A percentile compares a stretch with the other conserved stretches of the same genome.
These are phyloP conservation scores for Zygosaccharomyces sapae DNA, from an alignment of 1,139 yeast species.

Conservation along the genomic window DNA sequence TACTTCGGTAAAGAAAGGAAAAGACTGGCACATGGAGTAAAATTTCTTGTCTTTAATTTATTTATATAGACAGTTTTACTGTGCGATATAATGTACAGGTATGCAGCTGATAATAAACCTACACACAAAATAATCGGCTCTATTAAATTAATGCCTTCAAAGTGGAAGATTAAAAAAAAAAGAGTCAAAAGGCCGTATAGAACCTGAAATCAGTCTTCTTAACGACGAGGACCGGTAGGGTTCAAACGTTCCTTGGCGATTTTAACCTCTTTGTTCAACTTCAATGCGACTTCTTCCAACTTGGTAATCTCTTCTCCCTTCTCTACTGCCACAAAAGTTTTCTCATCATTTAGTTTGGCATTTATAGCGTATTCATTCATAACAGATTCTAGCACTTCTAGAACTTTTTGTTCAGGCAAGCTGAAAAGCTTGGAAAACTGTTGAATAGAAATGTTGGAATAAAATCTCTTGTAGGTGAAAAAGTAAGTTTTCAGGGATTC, in stretches of 20 bases:
- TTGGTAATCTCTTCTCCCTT: constrained; percentile 78
- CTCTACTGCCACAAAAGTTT: constrained; percentile 54
- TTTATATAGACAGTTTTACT: constrained; percentile 11
- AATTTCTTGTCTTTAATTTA: neutral
- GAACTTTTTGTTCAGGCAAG: constrained; percentile 52
- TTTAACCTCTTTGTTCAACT: constrained; percentile 73
- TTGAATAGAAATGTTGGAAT: constrained; percentile 66
- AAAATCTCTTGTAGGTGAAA: constrained; percentile 75
- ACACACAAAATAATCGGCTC: constrained; percentile 7
- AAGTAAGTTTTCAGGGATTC: constrained; percentile 90
- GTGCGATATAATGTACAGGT: constrained; percentile 20
- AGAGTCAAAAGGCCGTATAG: too few species aligned
- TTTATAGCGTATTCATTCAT: constrained; percentile 70
- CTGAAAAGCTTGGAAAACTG: constrained; percentile 66
- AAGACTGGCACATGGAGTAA: neutral
- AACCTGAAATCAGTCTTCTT: too few species aligned
- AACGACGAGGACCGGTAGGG: constrained; percentile 27
- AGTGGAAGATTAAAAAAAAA: neutral
- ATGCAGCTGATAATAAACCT: constrained; percentile 16
- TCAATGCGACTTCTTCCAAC: constrained; percentile 83
- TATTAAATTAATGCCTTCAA: constrained; percentile 5
- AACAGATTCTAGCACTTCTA: constrained; percentile 66
- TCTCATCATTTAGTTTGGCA: constrained; percentile 60
- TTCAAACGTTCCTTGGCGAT: constrained; percentile 35
- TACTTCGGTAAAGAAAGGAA: too few species aligned